Evolutionary conservation across 2,329 filamentous ascomycete species (phyloP).

Genomic region (Amauroascus verrucosus): DNA sequence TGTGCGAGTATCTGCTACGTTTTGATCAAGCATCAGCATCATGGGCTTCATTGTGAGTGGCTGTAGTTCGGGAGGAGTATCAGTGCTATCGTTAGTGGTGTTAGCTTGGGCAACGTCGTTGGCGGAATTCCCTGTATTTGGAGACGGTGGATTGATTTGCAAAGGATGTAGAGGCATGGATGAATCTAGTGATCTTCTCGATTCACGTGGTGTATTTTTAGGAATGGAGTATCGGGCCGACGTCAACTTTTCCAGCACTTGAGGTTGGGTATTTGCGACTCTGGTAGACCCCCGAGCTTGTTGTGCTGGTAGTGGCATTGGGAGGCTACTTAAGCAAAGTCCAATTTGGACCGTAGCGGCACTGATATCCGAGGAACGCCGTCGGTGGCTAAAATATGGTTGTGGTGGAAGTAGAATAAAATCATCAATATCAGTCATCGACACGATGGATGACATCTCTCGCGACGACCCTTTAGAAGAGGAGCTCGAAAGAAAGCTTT

Average conservation of each 20-base stretch:
- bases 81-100: background rate
- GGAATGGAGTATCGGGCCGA: background rate
- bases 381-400: slow-evolving; percentile 18
- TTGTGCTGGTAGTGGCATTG: slow-evolving; percentile 6
- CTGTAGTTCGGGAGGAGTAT: background rate
- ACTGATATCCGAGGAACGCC: slow-evolving; percentile 20
- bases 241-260: background rate
- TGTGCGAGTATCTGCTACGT: background rate
- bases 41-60: background rate
- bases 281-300: background rate
- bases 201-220: background rate
- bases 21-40: background rate
- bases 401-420: slow-evolving; percentile 16
- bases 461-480: slow-evolving; percentile 15
- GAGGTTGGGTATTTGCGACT: background rate
- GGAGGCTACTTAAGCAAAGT: slow-evolving; percentile 20
- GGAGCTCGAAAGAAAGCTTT: slow-evolving; percentile 17
- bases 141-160: slow-evolving; percentile 1
- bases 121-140: background rate
- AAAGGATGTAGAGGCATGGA: background rate
- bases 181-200: background rate
- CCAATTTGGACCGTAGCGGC: slow-evolving; percentile 23
- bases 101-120: background rate
- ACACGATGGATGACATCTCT: slow-evolving; percentile 1
- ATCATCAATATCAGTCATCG: slow-evolving; percentile 14